phyloP scores from a whole-genome alignment of 2,329 filamentous ascomycete species.

The Colletotrichum tropicicola region DNA sequence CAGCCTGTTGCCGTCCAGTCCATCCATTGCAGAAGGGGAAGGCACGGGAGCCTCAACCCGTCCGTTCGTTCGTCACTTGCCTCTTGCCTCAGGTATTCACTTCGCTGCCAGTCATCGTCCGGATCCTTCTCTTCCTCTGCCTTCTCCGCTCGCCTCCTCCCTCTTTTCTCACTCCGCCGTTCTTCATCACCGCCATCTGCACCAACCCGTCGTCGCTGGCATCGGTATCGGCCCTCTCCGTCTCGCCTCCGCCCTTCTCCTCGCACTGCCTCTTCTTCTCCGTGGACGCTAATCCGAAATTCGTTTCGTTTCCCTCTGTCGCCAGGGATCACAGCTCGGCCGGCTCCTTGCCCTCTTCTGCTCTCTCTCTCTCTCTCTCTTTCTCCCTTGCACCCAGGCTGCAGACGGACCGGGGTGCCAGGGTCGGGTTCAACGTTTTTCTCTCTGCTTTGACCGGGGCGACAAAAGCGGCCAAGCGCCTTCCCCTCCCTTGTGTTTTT shows the following conservation, averaged over 20 bases:
- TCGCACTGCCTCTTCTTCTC: slow-evolving; percentile 7
- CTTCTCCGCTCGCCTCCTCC: not conserved
- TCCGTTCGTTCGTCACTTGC: not conserved
- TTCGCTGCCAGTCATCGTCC: not conserved
- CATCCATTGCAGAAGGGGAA: no score
- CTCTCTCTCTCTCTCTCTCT: not conserved
- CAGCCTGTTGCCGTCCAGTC: no score
- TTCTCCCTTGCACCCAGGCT: not conserved
- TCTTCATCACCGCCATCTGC: no score
- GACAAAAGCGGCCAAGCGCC: slow-evolving; percentile 9
- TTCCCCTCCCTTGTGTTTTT: slow-evolving; percentile 5
- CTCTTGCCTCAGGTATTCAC: not conserved
- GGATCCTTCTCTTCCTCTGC: no score
- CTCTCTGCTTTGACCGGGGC: slow-evolving; percentile 15
- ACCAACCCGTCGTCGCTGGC: no score
- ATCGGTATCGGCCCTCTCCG: not conserved
- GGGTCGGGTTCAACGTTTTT: slow-evolving; percentile 3
- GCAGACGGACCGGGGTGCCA: slow-evolving; percentile 4
- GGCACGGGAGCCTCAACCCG: not conserved
- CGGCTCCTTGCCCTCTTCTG: not conserved
- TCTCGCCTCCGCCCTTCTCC: not conserved
- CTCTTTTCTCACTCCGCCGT: no score
- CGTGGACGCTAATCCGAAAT: slow-evolving; percentile 8
- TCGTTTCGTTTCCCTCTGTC: slow-evolving; percentile 17
- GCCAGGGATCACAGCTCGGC: slow-evolving; percentile 19